phyloP scores from a whole-genome alignment of 306 rosid genomes.

The Chamaecrista fasciculata region DNA sequence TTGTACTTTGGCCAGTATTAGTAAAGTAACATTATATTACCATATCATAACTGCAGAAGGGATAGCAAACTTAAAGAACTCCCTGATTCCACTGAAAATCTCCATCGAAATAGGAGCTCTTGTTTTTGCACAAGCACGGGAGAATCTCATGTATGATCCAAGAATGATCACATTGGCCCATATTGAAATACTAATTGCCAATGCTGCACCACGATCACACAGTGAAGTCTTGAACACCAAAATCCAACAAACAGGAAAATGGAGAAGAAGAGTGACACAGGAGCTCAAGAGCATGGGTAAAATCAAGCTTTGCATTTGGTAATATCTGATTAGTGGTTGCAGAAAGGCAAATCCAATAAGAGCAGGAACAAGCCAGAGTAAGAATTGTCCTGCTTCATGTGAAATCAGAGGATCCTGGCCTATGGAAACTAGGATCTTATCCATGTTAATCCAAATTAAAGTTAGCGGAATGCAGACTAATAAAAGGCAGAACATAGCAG shows the following conservation, averaged over 20 bases:
- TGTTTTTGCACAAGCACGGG: slow-evolving; percentile 51
- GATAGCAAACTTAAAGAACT: slow-evolving; percentile 59
- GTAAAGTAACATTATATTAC: slow-evolving; percentile 31
- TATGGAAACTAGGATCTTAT: slow-evolving; percentile 43
- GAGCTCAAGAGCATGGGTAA: slow-evolving; percentile 59
- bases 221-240: slow-evolving; percentile 60
- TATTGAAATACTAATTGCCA: slow-evolving; percentile 59
- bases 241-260: slow-evolving; percentile 64
- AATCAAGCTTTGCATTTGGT: slow-evolving; percentile 65
- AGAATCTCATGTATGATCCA: slow-evolving; percentile 47
- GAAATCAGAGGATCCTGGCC: slow-evolving; percentile 87
- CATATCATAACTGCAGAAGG: slow-evolving; percentile 82
- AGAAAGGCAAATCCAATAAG: slow-evolving; percentile 65
- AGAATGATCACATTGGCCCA: slow-evolving; percentile 70
- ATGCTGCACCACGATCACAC: slow-evolving; percentile 63
- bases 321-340: slow-evolving; percentile 61
- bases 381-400: slow-evolving; percentile 60
- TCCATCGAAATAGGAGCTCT: slow-evolving; percentile 53
- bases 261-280: slow-evolving; percentile 39
- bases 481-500: slow-evolving; percentile 57
- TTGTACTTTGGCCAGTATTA: no score
- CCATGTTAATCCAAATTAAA: slow-evolving; percentile 59
- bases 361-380: slow-evolving; percentile 64
- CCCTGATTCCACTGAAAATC: slow-evolving; percentile 50
- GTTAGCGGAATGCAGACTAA: slow-evolving; percentile 58